Evolutionary conservation across 2,329 filamentous ascomycete genomes (phyloP).

Genomic region (Hypoxylon sp.): DNA sequence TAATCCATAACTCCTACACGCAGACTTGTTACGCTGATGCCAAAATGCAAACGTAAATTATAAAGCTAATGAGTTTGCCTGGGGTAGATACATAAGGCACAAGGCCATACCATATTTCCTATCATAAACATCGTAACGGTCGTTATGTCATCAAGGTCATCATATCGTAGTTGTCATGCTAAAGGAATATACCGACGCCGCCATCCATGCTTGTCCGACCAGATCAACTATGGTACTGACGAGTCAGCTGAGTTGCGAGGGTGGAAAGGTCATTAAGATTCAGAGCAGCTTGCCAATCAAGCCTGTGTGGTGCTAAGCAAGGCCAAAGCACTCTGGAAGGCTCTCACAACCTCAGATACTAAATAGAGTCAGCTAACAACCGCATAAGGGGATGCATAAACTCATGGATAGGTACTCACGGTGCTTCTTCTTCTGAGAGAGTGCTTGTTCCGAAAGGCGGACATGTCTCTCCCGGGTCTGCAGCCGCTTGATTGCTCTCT

Average conservation of each 20-base stretch:
- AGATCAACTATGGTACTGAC: background rate
- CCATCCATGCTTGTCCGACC: slow-evolving; percentile 1
- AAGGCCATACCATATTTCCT: slow-evolving; percentile 9
- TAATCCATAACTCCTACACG: background rate
- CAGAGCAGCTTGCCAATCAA: slow-evolving; percentile 22
- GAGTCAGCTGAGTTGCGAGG: background rate
- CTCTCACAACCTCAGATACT: slow-evolving; percentile 66
- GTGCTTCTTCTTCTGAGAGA: slow-evolving; percentile 80
- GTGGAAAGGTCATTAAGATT: background rate
- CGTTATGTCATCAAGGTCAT: slow-evolving; percentile 30
- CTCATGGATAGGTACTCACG: slow-evolving; percentile 65
- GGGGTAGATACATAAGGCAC: slow-evolving; percentile 16
- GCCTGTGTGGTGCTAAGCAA: slow-evolving; percentile 52
- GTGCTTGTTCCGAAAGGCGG: slow-evolving; percentile 72
- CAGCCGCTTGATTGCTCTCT: slow-evolving; percentile 80
- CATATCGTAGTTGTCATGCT: slow-evolving; percentile 20
- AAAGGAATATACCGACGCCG: slow-evolving; percentile 16
- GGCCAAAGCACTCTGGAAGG: slow-evolving; percentile 68
- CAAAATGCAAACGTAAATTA: background rate
- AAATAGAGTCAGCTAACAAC: slow-evolving; percentile 30
- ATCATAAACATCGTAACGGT: slow-evolving; percentile 29
- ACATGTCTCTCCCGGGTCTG: slow-evolving; percentile 82
- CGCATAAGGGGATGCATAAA: slow-evolving; percentile 35
- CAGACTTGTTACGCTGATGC: background rate
- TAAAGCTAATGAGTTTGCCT: slow-evolving; percentile 1